Percentiles rank a stretch among this genome's conserved stretches.
phyloP scores from a whole-genome alignment of 164 flowering plant species.

The Santalum album region DNA sequence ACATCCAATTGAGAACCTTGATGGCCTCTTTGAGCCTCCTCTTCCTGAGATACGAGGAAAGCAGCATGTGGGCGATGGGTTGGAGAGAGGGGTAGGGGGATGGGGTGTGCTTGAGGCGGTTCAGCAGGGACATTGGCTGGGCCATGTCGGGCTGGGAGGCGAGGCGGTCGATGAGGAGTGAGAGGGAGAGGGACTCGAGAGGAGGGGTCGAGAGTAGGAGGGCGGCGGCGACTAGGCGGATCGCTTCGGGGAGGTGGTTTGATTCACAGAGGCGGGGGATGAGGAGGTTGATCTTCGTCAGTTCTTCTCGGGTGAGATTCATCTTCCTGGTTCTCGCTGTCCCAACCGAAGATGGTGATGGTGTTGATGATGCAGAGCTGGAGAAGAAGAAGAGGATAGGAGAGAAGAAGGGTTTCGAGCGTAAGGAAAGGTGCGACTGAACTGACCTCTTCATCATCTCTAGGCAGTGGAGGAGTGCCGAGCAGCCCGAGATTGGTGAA shows the following conservation, averaged over 20 bases:
- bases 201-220: constrained; percentile 23
- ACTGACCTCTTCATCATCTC: too few relatives aligned
- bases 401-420: too few relatives aligned
- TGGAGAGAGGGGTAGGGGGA: constrained; percentile 10
- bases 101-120: constrained; percentile 24
- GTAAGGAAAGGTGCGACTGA: too few relatives aligned
- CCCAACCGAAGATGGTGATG: too few relatives aligned
- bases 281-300: constrained; percentile 29
- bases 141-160: constrained; percentile 29
- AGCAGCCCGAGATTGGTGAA: too few relatives aligned
- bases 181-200: constrained; percentile 25
- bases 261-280: constrained; percentile 40
- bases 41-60: constrained; percentile 21
- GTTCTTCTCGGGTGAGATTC: constrained; percentile 23
- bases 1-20: constrained; percentile 31
- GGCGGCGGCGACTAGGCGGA: constrained; percentile 23
- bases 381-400: too few relatives aligned
- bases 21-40: constrained; percentile 24
- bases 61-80: constrained; percentile 21
- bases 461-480: too few relatives aligned
- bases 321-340: background rate
- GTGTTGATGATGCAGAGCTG: too few relatives aligned
- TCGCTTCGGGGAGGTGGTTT: constrained; percentile 29
- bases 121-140: constrained; percentile 34
- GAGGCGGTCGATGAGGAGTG: constrained; percentile 29